A percentile compares a stretch with the other conserved stretches of the same genome.
Conservation (phyloP, 192 early-diverging fungal species). For the Entomortierella beljakovae region DNA sequence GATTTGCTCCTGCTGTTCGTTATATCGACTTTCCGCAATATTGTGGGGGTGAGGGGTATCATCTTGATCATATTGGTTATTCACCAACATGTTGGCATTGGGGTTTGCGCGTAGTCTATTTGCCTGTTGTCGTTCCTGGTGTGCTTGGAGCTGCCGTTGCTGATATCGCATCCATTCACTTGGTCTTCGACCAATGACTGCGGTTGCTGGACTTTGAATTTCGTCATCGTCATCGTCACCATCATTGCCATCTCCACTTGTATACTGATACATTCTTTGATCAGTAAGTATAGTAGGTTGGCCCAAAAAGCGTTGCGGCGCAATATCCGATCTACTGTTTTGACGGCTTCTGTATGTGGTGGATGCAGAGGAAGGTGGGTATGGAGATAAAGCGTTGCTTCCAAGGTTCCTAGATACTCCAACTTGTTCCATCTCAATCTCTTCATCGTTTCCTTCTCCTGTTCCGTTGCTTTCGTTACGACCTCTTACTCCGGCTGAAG, state of each 20-base stretch:
- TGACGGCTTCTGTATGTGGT: constrained; percentile 1
- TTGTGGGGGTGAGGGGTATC: constrained; percentile 1
- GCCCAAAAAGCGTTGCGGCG: neutral
- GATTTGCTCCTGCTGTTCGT: constrained; percentile 41
- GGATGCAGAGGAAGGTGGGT: neutral
- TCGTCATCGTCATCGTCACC: constrained; percentile 27
- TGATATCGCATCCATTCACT: constrained; percentile 53
- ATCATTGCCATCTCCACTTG: constrained; percentile 7
- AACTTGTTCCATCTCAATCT: constrained; percentile 52
- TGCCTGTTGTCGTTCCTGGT: constrained; percentile 26
- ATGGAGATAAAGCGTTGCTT: neutral
- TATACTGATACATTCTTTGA: neutral
- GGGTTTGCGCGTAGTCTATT: constrained; percentile 1
- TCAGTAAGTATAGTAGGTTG: constrained; percentile 6
- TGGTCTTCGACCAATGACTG: constrained; percentile 47
- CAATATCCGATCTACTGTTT: constrained; percentile 1
- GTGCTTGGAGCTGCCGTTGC: constrained; percentile 40
- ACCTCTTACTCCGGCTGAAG: neutral
- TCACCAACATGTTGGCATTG: neutral
- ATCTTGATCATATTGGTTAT: neutral
- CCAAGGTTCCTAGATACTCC: neutral
- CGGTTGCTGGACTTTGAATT: constrained; percentile 31
- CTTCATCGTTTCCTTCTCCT: constrained; percentile 36
- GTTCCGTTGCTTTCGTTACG: constrained; percentile 35
- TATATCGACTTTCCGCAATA: neutral